Base-by-base conservation (phyloP, 2,329 filamentous ascomycete genomes). In the Nothomitra cinnamomea region DNA sequence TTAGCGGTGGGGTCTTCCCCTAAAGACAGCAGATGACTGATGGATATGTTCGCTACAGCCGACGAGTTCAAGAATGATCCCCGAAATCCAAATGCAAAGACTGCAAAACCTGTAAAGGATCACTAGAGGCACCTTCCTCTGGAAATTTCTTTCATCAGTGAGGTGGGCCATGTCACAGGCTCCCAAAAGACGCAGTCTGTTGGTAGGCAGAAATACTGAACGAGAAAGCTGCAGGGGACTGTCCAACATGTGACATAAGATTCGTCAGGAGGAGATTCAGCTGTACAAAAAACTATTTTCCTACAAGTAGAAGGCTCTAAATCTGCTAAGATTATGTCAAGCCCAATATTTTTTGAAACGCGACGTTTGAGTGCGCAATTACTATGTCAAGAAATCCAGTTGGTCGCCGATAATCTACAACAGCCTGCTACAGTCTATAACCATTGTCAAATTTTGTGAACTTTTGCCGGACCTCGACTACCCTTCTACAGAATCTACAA, bases 31-130 rank as follows among this genome's bases (percentile, higher is more conserved):
- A 50, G 43, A 56, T 56, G 42, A 63, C 56, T 66, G 56, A 66
- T 60, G 28, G 28, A 56, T 47, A 13, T 32, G 10, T 32, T 50
- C 10, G 43, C 24, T 51, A 59, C 63, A 96, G 90, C 81, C 75
- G 86, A 85, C 63, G 87, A 96, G 75, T 95, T 79, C 80, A 94
- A 89, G 82, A 94, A 95, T 77, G 90, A 96, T 73, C 87, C 89
- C 61, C 82, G 89, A 71, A 95, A 95, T 79, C 82, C 81, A 60
- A 73, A 75, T 19, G 22, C 45, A 6, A 49, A 35, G 25, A 7
- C 24, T 17, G n/a, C 25, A 13, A 49, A 35, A 28, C 43, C 43
- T 15, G 24, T 21, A 15, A 49, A 49, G 19, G 45, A 28, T 19
- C 45, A 49, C 13, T 49, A 28, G 32, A 24, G 15, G n/a, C 7